Conservation (phyloP, 345 rosid species). For the Salix dunnii region DNA sequence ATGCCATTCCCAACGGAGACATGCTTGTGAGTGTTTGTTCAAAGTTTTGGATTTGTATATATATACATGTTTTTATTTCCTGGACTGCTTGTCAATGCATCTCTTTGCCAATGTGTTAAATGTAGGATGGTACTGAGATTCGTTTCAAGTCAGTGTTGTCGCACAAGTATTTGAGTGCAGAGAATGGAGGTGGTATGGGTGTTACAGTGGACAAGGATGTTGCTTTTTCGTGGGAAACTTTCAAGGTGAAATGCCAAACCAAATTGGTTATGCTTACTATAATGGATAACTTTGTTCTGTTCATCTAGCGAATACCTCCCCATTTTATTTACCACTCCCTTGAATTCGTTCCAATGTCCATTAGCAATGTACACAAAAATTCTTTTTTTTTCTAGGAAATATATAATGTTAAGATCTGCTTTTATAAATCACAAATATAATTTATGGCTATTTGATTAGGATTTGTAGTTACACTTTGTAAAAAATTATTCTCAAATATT, state of each 20-base stretch:
- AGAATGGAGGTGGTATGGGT: conserved; percentile 60
- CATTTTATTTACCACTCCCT: background rate
- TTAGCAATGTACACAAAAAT: background rate
- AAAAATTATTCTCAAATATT: background rate
- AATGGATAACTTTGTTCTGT: too few relatives aligned
- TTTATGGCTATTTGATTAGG: background rate
- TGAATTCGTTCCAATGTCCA: background rate
- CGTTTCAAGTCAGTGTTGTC: conserved; percentile 53
- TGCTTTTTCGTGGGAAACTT: conserved; percentile 68
- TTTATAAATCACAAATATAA: background rate
- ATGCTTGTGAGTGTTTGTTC: conserved; percentile 54
- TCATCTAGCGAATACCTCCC: too few relatives aligned
- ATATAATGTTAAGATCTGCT: background rate
- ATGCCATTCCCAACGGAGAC: conserved; percentile 65
- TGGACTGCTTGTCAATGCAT: conserved; percentile 8
- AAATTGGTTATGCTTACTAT: background rate
- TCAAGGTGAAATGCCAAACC: conserved; percentile 42
- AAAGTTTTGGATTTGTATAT: background rate
- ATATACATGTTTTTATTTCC: background rate
- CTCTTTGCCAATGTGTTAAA: conserved; percentile 5
- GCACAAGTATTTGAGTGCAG: conserved; percentile 60
- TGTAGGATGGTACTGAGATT: conserved; percentile 69
- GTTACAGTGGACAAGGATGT: conserved; percentile 51
- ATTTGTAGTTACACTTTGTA: too few relatives aligned
- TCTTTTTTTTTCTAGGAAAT: background rate